A percentile compares a stretch with the other conserved stretches of the same genome.
Evolutionary conservation across 371 early-diverging fungal species (phyloP).

Genomic region (Mucor sp.): DNA sequence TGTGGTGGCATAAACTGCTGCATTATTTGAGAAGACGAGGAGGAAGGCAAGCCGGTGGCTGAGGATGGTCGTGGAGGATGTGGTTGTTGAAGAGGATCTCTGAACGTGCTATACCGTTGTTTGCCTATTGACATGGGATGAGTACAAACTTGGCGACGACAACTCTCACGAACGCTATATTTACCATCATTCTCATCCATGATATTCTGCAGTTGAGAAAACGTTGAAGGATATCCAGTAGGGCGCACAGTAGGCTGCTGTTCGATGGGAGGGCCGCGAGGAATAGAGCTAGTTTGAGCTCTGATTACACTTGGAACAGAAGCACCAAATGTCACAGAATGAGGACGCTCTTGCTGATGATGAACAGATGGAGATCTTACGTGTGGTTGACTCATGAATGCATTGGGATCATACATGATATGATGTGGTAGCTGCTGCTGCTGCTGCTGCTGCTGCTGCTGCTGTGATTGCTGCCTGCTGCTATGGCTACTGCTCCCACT

Average conservation of each 20-base stretch:
- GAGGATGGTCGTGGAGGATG: constrained; percentile 7
- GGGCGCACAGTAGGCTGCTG: not conserved
- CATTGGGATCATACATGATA: not conserved
- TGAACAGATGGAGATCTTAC: constrained; percentile 1
- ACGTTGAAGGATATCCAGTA: constrained; percentile 2
- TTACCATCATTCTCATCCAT: constrained; percentile 13
- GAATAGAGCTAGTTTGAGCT: not conserved
- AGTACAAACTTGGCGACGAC: not conserved
- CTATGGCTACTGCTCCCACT: constrained; percentile 17
- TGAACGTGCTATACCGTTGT: constrained; percentile 9
- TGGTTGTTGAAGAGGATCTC: constrained; percentile 10
- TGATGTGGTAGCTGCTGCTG: constrained; percentile 6
- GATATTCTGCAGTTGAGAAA: constrained; percentile 10
- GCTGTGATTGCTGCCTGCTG: constrained; percentile 12
- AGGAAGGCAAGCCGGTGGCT: not conserved
- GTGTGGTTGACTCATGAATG: constrained; percentile 3
- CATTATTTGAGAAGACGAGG: constrained; percentile 11
- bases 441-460: constrained; percentile 9
- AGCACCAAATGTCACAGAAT: constrained; percentile 23
- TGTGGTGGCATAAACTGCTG: not conserved
- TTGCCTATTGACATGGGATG: not conserved
- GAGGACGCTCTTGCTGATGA: constrained; percentile 10
- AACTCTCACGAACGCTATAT: not conserved
- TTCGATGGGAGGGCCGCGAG: not conserved
- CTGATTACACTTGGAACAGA: not conserved